phyloP scores from a whole-genome alignment of 164 flowering plant genomes.

The Vitis rupestris region DNA sequence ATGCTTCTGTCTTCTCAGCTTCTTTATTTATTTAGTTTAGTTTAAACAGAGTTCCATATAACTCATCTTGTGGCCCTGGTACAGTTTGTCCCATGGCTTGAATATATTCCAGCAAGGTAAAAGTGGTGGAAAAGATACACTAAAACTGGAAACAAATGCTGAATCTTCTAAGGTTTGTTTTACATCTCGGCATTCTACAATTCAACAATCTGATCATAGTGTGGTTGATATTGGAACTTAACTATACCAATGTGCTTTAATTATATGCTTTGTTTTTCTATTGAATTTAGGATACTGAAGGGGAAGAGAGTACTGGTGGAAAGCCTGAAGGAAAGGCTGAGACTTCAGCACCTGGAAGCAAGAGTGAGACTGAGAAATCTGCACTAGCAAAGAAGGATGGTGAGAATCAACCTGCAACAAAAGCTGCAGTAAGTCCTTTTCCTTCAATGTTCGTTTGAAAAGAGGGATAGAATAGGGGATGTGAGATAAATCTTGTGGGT shows the following conservation, averaged over 20 bases:
- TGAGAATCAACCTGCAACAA: slow-evolving; percentile 32
- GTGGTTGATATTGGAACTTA: not conserved
- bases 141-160: slow-evolving; percentile 42
- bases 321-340: slow-evolving; percentile 46
- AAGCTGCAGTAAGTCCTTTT: slow-evolving; percentile 30
- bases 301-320: slow-evolving; percentile 32
- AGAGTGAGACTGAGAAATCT: slow-evolving; percentile 33
- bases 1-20: not conserved
- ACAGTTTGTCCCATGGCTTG: slow-evolving; percentile 51
- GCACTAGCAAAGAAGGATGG: slow-evolving; percentile 35
- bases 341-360: slow-evolving; percentile 25
- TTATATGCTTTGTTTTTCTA: not conserved
- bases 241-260: not conserved
- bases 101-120: slow-evolving; percentile 42
- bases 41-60: not conserved
- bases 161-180: slow-evolving; percentile 34
- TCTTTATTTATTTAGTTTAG: not conserved
- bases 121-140: slow-evolving; percentile 26
- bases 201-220: not conserved
- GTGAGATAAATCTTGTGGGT: slow-evolving; percentile 6
- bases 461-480: too few species aligned
- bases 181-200: not conserved
- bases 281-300: slow-evolving; percentile 31
- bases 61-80: slow-evolving; percentile 6
- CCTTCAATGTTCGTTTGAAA: not conserved